Evolutionary conservation across 2,329 filamentous ascomycete genomes (phyloP).

Genomic region (Plenodomus biglobosus): DNA sequence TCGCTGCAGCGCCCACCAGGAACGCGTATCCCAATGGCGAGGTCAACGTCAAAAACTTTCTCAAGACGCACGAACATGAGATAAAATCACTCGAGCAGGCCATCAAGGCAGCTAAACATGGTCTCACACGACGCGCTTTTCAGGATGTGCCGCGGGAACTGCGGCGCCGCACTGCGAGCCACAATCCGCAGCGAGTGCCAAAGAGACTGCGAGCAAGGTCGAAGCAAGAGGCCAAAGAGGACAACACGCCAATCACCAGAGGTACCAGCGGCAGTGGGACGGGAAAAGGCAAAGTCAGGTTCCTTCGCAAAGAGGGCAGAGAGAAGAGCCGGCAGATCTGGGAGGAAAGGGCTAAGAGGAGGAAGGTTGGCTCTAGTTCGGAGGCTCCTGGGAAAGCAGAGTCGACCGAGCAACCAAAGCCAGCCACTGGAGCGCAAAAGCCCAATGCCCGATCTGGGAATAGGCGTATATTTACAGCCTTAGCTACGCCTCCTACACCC

Average conservation of each 20-base stretch:
- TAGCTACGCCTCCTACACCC: conserved; percentile 65
- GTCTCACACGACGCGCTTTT: conserved; percentile 72
- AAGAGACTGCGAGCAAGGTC: conserved; percentile 72
- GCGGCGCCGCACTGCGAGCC: conserved; percentile 85
- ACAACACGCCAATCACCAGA: conserved; percentile 84
- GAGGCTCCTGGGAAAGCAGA: conserved; percentile 29
- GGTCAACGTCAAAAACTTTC: conserved; percentile 80
- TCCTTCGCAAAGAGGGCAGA: conserved; percentile 73
- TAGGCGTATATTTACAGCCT: conserved; percentile 68
- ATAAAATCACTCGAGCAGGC: conserved; percentile 81
- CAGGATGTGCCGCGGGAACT: conserved; percentile 85
- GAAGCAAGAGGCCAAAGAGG: conserved; percentile 74
- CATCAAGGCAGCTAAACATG: conserved; percentile 72
- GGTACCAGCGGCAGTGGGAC: conserved; percentile 62
- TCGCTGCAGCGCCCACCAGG: conserved; percentile 31
- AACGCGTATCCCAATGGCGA: conserved; percentile 70
- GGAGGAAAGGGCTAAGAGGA: conserved; percentile 56
- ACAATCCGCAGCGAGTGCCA: conserved; percentile 90
- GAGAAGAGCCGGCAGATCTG: conserved; percentile 67
- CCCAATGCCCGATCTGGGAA: conserved; percentile 47
- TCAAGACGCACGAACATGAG: conserved; percentile 84
- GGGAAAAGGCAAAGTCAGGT: conserved; percentile 45
- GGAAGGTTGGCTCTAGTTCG: conserved; percentile 35
- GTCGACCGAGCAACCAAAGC: conserved; percentile 5
- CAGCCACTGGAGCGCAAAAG: conserved; percentile 13